These are phyloP conservation scores for Venturiaceae sp. DNA, from an alignment of 2,329 filamentous ascomycete genomes.

Conservation along the genomic window DNA sequence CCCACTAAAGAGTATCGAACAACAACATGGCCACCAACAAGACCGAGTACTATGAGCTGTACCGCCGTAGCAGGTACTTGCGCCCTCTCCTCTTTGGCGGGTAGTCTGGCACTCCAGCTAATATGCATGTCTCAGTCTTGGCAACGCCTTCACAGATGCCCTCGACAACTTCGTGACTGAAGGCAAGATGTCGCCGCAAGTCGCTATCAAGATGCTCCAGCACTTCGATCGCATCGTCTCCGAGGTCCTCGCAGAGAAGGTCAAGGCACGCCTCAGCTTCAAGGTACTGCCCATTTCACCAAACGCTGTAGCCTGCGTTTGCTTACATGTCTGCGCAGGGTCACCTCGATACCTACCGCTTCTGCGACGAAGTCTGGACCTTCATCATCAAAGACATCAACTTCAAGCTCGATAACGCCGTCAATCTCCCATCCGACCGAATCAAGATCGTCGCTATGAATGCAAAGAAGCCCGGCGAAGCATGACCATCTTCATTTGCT, in stretches of 20 bases:
- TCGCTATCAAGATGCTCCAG: conserved; percentile 94
- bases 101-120: conserved; percentile 6
- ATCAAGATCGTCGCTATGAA: conserved; percentile 73
- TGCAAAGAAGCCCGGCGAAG: conserved; percentile 10
- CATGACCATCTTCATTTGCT: no score
- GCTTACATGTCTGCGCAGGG: conserved; percentile 47
- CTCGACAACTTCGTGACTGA: conserved; percentile 95
- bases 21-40: conserved; percentile 14
- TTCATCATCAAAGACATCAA: conserved; percentile 97
- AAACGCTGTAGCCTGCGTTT: neutral
- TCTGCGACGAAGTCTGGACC: conserved; percentile 99
- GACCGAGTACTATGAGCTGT: conserved; percentile 78
- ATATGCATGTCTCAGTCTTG: conserved; percentile 54
- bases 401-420: conserved; percentile 90
- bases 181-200: conserved; percentile 90
- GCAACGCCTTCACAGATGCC: conserved; percentile 85
- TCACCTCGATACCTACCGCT: conserved; percentile 94
- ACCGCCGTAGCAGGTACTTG: conserved; percentile 94
- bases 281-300: conserved; percentile 55
- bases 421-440: conserved; percentile 71
- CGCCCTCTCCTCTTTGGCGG: neutral
- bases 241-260: conserved; percentile 82
- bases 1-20: no score
- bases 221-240: conserved; percentile 94
- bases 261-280: conserved; percentile 84